A percentile compares a stretch with the other conserved stretches of the same genome.
phyloP scores from a whole-genome alignment of 805 yeast species.

The Candida peoriensis region DNA sequence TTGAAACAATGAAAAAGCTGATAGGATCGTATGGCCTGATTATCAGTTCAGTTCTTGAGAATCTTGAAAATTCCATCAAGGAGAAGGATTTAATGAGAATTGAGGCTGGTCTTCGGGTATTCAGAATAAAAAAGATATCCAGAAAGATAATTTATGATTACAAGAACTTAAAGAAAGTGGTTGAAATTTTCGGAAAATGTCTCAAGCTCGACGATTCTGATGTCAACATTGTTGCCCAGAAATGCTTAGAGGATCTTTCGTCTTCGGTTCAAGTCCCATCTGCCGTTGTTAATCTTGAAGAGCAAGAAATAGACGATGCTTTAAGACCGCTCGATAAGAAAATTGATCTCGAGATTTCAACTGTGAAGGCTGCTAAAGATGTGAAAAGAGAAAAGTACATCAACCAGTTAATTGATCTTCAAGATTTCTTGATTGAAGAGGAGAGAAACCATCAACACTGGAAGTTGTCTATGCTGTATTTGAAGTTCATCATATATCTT shows the following conservation, averaged over 20 bases:
- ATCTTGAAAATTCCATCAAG: conserved; percentile 44
- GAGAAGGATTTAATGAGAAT: conserved; percentile 47
- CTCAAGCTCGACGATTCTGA: conserved; percentile 50
- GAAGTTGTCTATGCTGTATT: conserved; percentile 46
- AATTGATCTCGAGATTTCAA: conserved; percentile 52
- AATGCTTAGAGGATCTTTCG: conserved; percentile 39
- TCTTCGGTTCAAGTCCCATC: conserved; percentile 44
- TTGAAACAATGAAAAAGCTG: conserved; percentile 64
- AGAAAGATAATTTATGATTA: conserved; percentile 55
- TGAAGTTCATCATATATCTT: conserved; percentile 45
- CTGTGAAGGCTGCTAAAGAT: conserved; percentile 59
- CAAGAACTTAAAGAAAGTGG: conserved; percentile 42
- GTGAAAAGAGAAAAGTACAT: conserved; percentile 43
- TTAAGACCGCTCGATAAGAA: conserved; percentile 60
- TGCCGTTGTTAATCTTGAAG: conserved; percentile 48
- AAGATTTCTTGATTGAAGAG: conserved; percentile 29
- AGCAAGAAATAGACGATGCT: conserved; percentile 28
- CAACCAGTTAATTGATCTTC: conserved; percentile 37
- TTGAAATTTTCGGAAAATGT: conserved; percentile 48
- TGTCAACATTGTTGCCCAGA: conserved; percentile 50
- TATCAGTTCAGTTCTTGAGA: conserved; percentile 42
- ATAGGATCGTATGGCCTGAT: conserved; percentile 60
- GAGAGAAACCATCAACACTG: conserved; percentile 40
- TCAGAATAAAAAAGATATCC: conserved; percentile 53
- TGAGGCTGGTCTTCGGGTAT: conserved; percentile 57